These are phyloP conservation scores for Triadica sebifera DNA, from an alignment of 345 rosid species.

Conservation along the genomic window DNA sequence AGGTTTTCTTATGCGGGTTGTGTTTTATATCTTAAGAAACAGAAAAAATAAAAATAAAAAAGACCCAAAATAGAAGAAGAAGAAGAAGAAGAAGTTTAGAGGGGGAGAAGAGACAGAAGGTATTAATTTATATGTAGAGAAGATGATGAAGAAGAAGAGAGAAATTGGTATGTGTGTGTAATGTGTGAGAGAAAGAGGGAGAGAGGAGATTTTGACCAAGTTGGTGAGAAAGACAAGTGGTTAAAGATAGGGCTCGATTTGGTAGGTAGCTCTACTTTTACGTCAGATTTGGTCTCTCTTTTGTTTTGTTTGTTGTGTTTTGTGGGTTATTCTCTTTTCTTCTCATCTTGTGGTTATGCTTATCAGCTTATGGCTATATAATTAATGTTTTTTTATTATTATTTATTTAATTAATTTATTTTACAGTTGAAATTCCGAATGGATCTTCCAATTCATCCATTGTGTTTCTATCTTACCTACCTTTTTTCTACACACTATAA, in stretches of 20 bases:
- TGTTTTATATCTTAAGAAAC: background rate
- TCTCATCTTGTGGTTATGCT: background rate
- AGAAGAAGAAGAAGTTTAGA: background rate
- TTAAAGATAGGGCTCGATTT: constrained; percentile 41
- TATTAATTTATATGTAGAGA: too few relatives aligned
- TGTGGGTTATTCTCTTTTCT: background rate
- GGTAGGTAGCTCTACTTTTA: constrained; percentile 57
- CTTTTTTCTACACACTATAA: background rate
- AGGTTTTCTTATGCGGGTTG: too few relatives aligned
- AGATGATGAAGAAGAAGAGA: too few relatives aligned
- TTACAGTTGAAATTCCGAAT: background rate
- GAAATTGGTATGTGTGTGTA: too few relatives aligned
- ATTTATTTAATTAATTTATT: constrained; percentile 10
- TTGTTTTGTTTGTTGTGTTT: background rate
- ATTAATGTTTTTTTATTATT: too few relatives aligned
- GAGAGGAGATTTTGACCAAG: constrained; percentile 36
- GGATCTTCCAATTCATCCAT: constrained; percentile 3
- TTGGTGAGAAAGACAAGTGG: constrained; percentile 58
- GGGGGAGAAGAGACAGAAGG: background rate
- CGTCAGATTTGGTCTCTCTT: constrained; percentile 38
- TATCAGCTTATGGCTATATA: background rate
- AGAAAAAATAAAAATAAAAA: constrained; percentile 2
- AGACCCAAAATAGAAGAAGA: background rate
- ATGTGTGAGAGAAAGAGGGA: too few relatives aligned
- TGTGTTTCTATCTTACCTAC: background rate